A percentile compares a stretch with the other conserved stretches of the same genome.
phyloP scores from a whole-genome alignment of 2,329 filamentous ascomycete species.

The Nakataea oryzae region DNA sequence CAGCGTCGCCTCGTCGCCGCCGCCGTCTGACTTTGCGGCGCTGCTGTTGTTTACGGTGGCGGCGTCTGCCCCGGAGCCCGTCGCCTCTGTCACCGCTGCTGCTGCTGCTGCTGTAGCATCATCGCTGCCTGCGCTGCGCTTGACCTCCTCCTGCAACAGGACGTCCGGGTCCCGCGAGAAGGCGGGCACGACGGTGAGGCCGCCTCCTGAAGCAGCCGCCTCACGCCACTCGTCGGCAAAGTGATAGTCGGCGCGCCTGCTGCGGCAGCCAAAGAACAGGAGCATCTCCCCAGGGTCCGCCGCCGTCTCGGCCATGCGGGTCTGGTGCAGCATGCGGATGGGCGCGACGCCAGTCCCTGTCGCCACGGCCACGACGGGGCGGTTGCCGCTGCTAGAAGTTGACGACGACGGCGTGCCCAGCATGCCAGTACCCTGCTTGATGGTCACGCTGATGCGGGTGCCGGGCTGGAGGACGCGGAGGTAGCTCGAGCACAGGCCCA shows the following conservation, averaged over 20 bases:
- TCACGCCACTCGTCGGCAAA: slow-evolving; percentile 66
- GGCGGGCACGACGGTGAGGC: slow-evolving; percentile 27
- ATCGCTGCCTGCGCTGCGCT: neutral
- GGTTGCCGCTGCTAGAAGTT: slow-evolving; percentile 8
- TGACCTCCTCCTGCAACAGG: neutral
- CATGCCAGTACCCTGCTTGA: slow-evolving; percentile 36
- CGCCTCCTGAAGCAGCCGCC: neutral
- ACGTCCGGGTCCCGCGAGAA: slow-evolving; percentile 34
- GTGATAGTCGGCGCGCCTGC: slow-evolving; percentile 64
- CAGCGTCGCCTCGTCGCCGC: neutral
- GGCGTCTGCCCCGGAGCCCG: neutral
- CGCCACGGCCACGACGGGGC: slow-evolving; percentile 66
- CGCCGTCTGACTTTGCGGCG: neutral
- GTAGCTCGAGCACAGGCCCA: slow-evolving; percentile 87
- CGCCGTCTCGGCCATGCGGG: slow-evolving; percentile 8
- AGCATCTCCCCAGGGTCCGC: slow-evolving; percentile 25
- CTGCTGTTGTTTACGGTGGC: too few species aligned
- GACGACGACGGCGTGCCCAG: slow-evolving; percentile 18
- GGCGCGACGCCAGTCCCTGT: slow-evolving; percentile 84
- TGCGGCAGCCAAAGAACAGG: slow-evolving; percentile 81
- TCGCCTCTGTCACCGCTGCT: neutral
- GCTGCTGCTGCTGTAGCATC: neutral
- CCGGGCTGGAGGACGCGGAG: slow-evolving; percentile 51
- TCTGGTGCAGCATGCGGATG: slow-evolving; percentile 70
- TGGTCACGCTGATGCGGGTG: slow-evolving; percentile 50